Evolutionary conservation across 1,284 basidiomycete species (phyloP).

Genomic region (Chalciporus sp.): DNA sequence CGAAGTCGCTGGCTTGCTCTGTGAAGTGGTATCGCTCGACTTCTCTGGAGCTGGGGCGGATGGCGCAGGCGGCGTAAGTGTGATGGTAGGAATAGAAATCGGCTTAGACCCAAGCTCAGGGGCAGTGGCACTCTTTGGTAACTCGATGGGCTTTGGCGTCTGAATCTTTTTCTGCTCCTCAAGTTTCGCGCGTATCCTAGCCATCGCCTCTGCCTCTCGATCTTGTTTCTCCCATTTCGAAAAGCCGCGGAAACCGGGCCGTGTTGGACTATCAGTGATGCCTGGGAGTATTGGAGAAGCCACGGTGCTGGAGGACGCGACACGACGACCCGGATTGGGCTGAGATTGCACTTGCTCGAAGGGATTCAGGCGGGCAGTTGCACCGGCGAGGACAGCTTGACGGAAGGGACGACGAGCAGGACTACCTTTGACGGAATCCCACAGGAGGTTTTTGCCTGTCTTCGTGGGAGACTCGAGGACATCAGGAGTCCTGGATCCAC

Average conservation of each 20-base stretch:
- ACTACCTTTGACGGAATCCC: constrained; percentile 42
- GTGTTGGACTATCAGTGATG: constrained; percentile 55
- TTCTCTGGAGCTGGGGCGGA: constrained; percentile 12
- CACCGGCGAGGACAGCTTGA: constrained; percentile 47
- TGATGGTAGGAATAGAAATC: constrained; percentile 30
- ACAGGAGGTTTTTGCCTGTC: constrained; percentile 49
- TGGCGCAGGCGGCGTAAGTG: constrained; percentile 30
- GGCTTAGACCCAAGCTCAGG: constrained; percentile 24
- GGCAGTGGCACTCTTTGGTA: constrained; percentile 27
- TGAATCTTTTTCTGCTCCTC: constrained; percentile 43
- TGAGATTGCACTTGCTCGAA: constrained; percentile 37
- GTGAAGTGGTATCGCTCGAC: neutral
- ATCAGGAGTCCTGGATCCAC: constrained; percentile 44
- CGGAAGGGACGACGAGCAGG: constrained; percentile 42
- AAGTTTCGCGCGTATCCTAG: constrained; percentile 56
- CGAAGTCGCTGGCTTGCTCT: constrained; percentile 20
- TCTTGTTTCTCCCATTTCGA: constrained; percentile 86
- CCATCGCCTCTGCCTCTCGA: constrained; percentile 74
- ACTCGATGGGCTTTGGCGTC: constrained; percentile 9
- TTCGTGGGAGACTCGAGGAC: constrained; percentile 38
- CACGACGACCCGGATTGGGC: constrained; percentile 38
- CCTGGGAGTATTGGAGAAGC: constrained; percentile 34
- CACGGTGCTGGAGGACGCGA: constrained; percentile 37
- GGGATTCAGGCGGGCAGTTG: constrained; percentile 41
- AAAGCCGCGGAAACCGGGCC: constrained; percentile 51